Percentiles rank a stretch among this genome's conserved stretches.
These are phyloP conservation scores for Magnolia changhungtana DNA, from an alignment of 164 flowering plant genomes.

Conservation along the genomic window DNA sequence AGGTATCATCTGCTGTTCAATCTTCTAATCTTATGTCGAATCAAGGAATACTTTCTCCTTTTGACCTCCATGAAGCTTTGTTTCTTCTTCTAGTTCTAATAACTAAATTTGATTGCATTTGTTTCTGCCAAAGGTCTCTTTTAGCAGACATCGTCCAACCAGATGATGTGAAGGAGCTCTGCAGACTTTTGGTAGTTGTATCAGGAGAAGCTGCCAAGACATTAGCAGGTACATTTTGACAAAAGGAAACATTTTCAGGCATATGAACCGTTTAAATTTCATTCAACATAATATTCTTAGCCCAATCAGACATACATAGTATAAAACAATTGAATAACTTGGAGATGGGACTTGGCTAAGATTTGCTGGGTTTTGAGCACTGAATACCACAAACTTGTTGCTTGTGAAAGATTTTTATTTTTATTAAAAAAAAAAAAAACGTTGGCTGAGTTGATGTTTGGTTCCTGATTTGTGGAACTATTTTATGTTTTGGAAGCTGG, in stretches of 20 bases:
- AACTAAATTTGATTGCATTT: background rate
- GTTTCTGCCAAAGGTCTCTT: constrained; percentile 54
- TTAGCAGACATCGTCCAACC: constrained; percentile 85
- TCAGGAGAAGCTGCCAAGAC: constrained; percentile 67
- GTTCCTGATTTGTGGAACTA: too few relatives aligned
- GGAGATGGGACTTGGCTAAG: background rate
- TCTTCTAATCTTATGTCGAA: background rate
- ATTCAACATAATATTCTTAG: background rate
- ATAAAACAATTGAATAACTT: background rate
- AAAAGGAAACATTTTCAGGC: background rate
- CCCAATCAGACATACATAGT: background rate
- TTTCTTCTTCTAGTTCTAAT: background rate
- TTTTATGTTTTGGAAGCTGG: too few relatives aligned
- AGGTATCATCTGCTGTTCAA: constrained; percentile 41
- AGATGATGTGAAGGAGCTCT: constrained; percentile 74
- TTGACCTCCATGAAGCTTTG: background rate
- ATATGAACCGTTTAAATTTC: background rate
- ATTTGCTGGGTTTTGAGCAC: background rate
- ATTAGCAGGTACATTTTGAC: constrained; percentile 46
- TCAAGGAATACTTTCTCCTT: background rate
- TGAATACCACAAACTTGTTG: background rate
- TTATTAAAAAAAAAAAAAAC: too few relatives aligned
- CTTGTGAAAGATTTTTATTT: background rate
- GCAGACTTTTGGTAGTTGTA: constrained; percentile 72
- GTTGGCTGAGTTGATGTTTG: too few relatives aligned